Conservation (phyloP, 2,329 filamentous ascomycete species). For the Tolypocladium amazonense region DNA sequence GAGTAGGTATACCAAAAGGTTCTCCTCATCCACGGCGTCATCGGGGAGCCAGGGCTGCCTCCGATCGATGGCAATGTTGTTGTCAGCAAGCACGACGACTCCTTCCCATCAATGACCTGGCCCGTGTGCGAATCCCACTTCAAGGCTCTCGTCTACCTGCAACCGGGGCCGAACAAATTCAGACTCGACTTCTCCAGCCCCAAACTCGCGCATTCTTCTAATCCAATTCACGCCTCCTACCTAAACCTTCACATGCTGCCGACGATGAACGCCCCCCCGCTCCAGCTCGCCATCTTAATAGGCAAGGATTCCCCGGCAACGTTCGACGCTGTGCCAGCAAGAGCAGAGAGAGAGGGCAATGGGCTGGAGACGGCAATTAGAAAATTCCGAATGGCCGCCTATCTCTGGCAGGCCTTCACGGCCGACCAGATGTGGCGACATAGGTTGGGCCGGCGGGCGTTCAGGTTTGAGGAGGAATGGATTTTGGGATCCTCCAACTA, state of each 20-base stretch:
- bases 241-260: slow-evolving; percentile 82
- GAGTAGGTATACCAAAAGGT: slow-evolving; percentile 85
- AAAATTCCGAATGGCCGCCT: slow-evolving; percentile 92
- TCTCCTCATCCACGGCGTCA: slow-evolving; percentile 68
- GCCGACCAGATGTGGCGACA: slow-evolving; percentile 93
- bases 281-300: slow-evolving; percentile 81
- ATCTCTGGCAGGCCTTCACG: slow-evolving; percentile 95
- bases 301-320: slow-evolving; percentile 80
- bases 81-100: slow-evolving; percentile 73
- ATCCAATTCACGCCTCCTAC: slow-evolving; percentile 66
- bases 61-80: slow-evolving; percentile 70
- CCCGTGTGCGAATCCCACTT: slow-evolving; percentile 84
- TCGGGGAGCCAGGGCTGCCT: slow-evolving; percentile 60
- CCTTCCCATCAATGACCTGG: slow-evolving; percentile 74
- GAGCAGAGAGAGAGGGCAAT: slow-evolving; percentile 71
- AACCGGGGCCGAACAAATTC: slow-evolving; percentile 79
- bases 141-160: slow-evolving; percentile 83
- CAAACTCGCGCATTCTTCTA: slow-evolving; percentile 62
- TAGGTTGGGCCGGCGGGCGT: slow-evolving; percentile 73
- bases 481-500: slow-evolving; percentile 69
- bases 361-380: slow-evolving; percentile 66
- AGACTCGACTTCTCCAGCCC: slow-evolving; percentile 82
- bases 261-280: slow-evolving; percentile 63
- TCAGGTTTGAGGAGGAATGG: slow-evolving; percentile 94
- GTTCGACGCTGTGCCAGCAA: slow-evolving; percentile 71